Percentiles rank a stretch among this genome's conserved stretches.
Evolutionary conservation across 2,329 filamentous ascomycete species (phyloP).

Genomic region (Dactylellina drechsleri): DNA sequence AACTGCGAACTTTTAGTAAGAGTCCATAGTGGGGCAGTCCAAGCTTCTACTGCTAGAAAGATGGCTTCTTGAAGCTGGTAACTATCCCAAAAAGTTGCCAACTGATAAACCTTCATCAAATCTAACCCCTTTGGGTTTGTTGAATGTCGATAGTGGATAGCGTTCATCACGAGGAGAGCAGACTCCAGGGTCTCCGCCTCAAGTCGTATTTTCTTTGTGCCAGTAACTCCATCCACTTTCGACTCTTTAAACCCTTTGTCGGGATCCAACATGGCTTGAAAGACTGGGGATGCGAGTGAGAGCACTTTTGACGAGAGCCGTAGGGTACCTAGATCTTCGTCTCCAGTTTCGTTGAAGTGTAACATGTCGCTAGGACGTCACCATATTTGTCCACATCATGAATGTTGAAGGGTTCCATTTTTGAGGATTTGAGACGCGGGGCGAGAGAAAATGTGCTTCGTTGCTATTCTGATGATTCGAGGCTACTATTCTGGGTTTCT

Average conservation of each 20-base stretch:
- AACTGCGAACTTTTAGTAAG: not conserved
- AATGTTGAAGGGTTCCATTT: no score
- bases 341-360: not conserved
- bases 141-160: not conserved
- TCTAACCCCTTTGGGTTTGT: not conserved
- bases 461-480: no score
- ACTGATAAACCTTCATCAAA: not conserved
- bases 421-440: no score
- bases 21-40: not conserved
- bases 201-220: not conserved
- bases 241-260: not conserved
- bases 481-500: no score
- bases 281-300: conserved; percentile 6
- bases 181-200: not conserved
- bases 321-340: conserved; percentile 1
- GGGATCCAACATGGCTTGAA: conserved; percentile 7
- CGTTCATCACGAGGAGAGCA: conserved; percentile 2
- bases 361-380: conserved; percentile 1
- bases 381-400: conserved; percentile 5
- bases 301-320: conserved; percentile 3
- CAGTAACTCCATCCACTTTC: not conserved
- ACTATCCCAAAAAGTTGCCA: not conserved
- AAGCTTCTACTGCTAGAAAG: not conserved
- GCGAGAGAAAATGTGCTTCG: no score
- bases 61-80: conserved; percentile 10